Evolutionary conservation across 176 grass and related monocot genomes (phyloP), one percentile per base, ranked within the genome.

Genomic region (Aegilops bicornis): DNA sequence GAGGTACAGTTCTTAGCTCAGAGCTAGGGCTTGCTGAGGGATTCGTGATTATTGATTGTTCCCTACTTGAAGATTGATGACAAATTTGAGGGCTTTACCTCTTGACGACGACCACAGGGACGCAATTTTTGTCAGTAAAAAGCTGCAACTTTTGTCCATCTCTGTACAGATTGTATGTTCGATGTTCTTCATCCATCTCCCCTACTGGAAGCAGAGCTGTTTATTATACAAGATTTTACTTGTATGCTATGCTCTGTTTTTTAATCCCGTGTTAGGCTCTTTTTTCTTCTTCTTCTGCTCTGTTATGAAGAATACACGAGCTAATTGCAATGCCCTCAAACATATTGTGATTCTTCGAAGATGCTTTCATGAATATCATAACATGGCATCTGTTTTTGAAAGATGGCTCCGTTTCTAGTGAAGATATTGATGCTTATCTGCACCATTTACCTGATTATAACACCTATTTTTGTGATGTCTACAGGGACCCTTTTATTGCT

Each of bases 401-500:
- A 23, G 19, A 30, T 73, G 15, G 1, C 8, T 73, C 80, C 12
- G 48, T 63, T 86, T 79, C 60, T 23, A 3, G 19, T 48, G 13
- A 64, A 6, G 39, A 16, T 63, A 48, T 80, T 83, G 48, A 35
- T 83, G 69, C 6, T 19, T 66, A 32, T 59, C 50, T 22, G 27
- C 48, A 50, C 10, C 48, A 77, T 76, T 31, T 79, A 62, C 24
- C 25, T 48, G 61, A 24, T 86, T n/a, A 69, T 77, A 82, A 70
- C 22, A 40, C 35, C 36, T 47, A 14, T 24, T 69, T 81, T 76
- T 81, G 0, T 77, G 10, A 15, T 77, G 47, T 81, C 62, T 62
- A 50, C 78, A 89, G 88, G 78, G 82, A 70, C 12, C 27, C 36
- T 60, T 75, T 65, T 13, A 23, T 52, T 76, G 7, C 29, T 8